Percentiles rank a stretch among this genome's conserved stretches.
phyloP scores from a whole-genome alignment of 768 basidiomycete genomes.

The Boletus pseudopeckii region DNA sequence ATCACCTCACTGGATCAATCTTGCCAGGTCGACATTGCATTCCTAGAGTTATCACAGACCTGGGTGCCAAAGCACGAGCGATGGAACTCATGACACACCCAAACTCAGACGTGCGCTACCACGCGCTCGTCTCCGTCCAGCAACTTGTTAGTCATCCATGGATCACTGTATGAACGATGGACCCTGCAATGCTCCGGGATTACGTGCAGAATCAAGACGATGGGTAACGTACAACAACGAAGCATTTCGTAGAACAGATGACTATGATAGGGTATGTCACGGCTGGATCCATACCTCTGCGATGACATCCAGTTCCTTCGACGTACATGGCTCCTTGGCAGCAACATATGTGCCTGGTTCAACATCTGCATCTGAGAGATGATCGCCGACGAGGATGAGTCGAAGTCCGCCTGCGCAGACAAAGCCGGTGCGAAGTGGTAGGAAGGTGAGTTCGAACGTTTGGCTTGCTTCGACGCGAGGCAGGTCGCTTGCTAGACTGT shows the following conservation, averaged over 20 bases:
- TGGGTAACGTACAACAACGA: slow-evolving; percentile 2
- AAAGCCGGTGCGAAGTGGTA: slow-evolving; percentile 60
- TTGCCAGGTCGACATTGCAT: neutral
- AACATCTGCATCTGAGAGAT: slow-evolving; percentile 37
- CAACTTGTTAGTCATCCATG: slow-evolving; percentile 89
- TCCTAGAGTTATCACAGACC: slow-evolving; percentile 69
- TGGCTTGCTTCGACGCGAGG: slow-evolving; percentile 41
- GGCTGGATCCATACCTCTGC: slow-evolving; percentile 65
- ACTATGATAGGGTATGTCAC: slow-evolving; percentile 18
- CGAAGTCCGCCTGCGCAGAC: slow-evolving; percentile 65
- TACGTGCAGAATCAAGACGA: neutral
- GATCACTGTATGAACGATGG: slow-evolving; percentile 41
- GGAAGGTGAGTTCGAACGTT: slow-evolving; percentile 62
- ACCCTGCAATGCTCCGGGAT: neutral
- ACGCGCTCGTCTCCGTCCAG: slow-evolving; percentile 86
- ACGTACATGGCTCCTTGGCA: slow-evolving; percentile 39
- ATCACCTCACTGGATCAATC: neutral
- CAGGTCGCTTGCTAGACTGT: slow-evolving; percentile 3
- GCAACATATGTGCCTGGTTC: slow-evolving; percentile 22
- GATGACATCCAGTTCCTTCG: slow-evolving; percentile 72
- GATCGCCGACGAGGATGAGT: slow-evolving; percentile 62
- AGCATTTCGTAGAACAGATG: slow-evolving; percentile 10
- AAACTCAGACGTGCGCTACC: slow-evolving; percentile 88
- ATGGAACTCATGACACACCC: slow-evolving; percentile 93
- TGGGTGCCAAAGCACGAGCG: slow-evolving; percentile 81